Percentiles rank a stretch among this genome's conserved stretches.
These are phyloP conservation scores for Laguncularia racemosa DNA, from an alignment of 345 rosid species.

Conservation along the genomic window DNA sequence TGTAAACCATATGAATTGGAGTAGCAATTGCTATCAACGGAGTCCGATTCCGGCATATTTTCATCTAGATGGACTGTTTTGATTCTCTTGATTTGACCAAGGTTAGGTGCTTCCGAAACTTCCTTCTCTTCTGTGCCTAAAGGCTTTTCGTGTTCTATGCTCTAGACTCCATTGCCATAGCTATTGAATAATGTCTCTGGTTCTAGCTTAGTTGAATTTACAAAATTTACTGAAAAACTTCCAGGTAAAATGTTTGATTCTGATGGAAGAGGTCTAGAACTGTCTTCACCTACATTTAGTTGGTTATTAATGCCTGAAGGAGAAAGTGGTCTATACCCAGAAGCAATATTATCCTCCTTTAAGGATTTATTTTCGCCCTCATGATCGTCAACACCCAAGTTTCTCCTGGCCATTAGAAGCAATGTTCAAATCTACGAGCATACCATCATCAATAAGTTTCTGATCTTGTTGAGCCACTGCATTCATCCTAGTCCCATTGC, in stretches of 20 bases:
- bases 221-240: constrained; percentile 27
- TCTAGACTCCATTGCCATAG: constrained; percentile 24
- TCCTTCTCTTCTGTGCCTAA: constrained; percentile 23
- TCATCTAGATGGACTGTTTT: constrained; percentile 20
- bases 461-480: constrained; percentile 14
- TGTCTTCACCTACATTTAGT: constrained; percentile 32
- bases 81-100: constrained; percentile 16
- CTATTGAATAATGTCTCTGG: constrained; percentile 17
- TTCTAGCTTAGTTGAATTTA: constrained; percentile 27
- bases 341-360: constrained; percentile 17
- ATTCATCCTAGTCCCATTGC: constrained; percentile 13
- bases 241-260: constrained; percentile 36
- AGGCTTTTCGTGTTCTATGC: constrained; percentile 21
- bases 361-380: constrained; percentile 24
- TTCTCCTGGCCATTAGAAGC: constrained; percentile 24
- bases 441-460: constrained; percentile 14
- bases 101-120: constrained; percentile 20
- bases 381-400: constrained; percentile 6
- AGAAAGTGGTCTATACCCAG: constrained; percentile 22
- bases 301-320: constrained; percentile 11
- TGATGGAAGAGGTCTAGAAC: constrained; percentile 31
- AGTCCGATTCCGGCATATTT: constrained; percentile 25
- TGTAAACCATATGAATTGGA: constrained; percentile 24
- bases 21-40: constrained; percentile 19
- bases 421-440: constrained; percentile 20